Conservation (phyloP, 2,329 filamentous ascomycete species). For the Sporothrix luriei region DNA sequence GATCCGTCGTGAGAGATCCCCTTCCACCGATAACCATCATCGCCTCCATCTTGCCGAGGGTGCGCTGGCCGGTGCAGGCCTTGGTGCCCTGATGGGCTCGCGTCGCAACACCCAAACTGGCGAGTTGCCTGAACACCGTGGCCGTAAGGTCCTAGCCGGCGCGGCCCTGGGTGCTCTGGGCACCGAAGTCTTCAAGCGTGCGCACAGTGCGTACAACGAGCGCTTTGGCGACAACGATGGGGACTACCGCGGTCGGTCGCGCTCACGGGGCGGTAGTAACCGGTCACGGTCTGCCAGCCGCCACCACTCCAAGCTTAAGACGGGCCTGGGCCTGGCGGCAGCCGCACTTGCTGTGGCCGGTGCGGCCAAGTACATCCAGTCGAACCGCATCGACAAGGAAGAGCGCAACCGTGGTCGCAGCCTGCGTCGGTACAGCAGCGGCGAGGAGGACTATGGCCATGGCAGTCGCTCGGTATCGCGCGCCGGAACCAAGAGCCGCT, state of each 20-base stretch:
- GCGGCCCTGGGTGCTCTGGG: slow-evolving; percentile 65
- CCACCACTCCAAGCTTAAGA: slow-evolving; percentile 57
- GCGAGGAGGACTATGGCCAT: slow-evolving; percentile 43
- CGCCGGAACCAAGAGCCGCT: slow-evolving; percentile 49
- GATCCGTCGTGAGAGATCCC: slow-evolving; percentile 55
- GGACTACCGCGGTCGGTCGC: slow-evolving; percentile 32
- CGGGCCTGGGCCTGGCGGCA: slow-evolving; percentile 63
- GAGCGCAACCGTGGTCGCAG: slow-evolving; percentile 60
- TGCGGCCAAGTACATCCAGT: slow-evolving; percentile 66
- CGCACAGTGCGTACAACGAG: slow-evolving; percentile 63
- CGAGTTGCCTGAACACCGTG: slow-evolving; percentile 55
- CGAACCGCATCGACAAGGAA: slow-evolving; percentile 62
- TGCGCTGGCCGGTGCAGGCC: slow-evolving; percentile 64
- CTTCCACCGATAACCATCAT: slow-evolving; percentile 49
- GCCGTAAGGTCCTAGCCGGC: slow-evolving; percentile 62
- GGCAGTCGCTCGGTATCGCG: slow-evolving; percentile 45
- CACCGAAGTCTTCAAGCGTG: slow-evolving; percentile 62
- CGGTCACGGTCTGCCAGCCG: slow-evolving; percentile 44
- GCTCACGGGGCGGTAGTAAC: slow-evolving; percentile 41
- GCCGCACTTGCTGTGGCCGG: slow-evolving; percentile 66
- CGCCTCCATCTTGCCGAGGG: slow-evolving; percentile 65
- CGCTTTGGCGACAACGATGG: slow-evolving; percentile 48
- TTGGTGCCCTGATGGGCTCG: slow-evolving; percentile 61
- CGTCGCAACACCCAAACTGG: slow-evolving; percentile 56
- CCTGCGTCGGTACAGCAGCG: slow-evolving; percentile 50